phyloP scores from a whole-genome alignment of 2,329 filamentous ascomycete species.

The Aspergillus niger region DNA sequence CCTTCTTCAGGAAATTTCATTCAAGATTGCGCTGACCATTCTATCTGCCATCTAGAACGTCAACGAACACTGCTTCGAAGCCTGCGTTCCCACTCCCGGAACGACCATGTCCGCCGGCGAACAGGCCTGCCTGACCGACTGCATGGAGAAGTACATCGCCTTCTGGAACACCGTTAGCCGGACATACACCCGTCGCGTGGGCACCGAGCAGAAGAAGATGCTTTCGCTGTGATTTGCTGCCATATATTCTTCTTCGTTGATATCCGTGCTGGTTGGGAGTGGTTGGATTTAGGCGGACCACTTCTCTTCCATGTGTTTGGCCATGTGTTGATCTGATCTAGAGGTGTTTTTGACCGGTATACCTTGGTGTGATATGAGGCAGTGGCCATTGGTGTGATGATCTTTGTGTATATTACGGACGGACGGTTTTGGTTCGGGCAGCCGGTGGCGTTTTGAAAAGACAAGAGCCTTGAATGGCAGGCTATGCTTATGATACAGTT shows the following conservation, averaged over 20 bases:
- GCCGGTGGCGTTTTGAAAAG: neutral
- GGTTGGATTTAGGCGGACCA: neutral
- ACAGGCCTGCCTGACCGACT: conserved; percentile 69
- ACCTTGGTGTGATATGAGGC: neutral
- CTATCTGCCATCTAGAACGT: conserved; percentile 61
- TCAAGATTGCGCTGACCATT: neutral
- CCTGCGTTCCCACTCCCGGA: conserved; percentile 70
- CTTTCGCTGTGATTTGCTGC: conserved; percentile 26
- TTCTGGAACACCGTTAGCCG: conserved; percentile 75
- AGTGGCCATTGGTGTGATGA: neutral
- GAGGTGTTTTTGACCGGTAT: neutral
- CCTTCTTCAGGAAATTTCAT: neutral
- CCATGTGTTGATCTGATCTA: neutral
- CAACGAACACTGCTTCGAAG: conserved; percentile 78
- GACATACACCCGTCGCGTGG: conserved; percentile 61
- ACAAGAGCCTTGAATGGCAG: neutral
- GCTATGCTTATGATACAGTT: neutral
- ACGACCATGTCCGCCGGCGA: conserved; percentile 67
- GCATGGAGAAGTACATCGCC: conserved; percentile 83
- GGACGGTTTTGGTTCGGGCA: neutral
- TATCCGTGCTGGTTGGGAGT: neutral
- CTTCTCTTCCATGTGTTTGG: neutral
- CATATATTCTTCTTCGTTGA: conserved; percentile 19
- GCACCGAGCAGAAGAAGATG: conserved; percentile 60
- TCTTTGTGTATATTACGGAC: neutral